Base-by-base conservation (phyloP, 331 rosid species). In the Phaseolus coccineus region DNA sequence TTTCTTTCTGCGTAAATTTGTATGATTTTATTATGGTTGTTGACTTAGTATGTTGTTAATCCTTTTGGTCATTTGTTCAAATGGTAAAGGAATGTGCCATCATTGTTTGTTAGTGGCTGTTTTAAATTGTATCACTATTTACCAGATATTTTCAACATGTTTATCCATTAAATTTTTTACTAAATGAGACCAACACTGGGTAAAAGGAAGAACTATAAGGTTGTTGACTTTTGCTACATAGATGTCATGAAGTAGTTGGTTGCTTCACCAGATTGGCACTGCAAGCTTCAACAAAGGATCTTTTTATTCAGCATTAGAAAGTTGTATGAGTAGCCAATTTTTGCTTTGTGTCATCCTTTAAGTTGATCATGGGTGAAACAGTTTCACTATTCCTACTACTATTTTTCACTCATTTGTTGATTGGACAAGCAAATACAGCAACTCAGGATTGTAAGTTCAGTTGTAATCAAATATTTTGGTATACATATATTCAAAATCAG, bases 341-440 rank as follows among this genome's bases (percentile, higher is more conserved):
- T 53, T 4, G 22, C 12, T 47, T 40, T 48, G 69, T 35, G 76
- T 62, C 71, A 27, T 71, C 55, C 63, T 63, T 73, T 73, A 67
- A 58, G 57, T 59, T 71, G 83, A 80, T 61, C 65, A 83, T 83
- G 89, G 83, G 8, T 53, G 73, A 80, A 62, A 67, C 55, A 62
- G 7, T 28, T 28, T 27, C 55, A n/a, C 77, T 80, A 37, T 69
- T 56, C 53, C 70, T 83, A n/a, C 59, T 77, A 37, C 76, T 86
- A 48, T 22, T 83, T 77, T 80, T 76, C 65, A 47, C 72, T 40
- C 81, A 44, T 77, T 22, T 63, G 62, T 35, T 77, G 50, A 76
- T 37, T 52, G 83, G 61, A 24, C 57, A 63, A 19, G 51, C 85
- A 80, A 72, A 6, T 61, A 83, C 87, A 59, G 51, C 69, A 15